Conservation (phyloP, 202 grass and related monocot genomes). For the Carex sylvatica region DNA sequence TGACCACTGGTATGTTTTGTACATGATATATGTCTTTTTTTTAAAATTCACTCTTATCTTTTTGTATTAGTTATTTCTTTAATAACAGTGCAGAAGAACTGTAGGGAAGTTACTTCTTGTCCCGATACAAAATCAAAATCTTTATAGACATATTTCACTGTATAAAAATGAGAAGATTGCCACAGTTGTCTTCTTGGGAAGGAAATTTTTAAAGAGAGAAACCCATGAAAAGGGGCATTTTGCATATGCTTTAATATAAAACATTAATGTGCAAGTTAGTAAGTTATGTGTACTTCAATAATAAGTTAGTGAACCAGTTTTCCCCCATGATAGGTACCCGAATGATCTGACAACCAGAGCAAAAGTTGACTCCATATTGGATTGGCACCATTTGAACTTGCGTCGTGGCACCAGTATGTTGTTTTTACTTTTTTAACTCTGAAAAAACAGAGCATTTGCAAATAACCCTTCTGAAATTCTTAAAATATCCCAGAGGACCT, state of each 20-base stretch:
- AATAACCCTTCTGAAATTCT: background rate
- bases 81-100: background rate
- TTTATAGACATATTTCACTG: background rate
- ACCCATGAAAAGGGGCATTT: background rate
- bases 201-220: background rate
- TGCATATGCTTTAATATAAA: background rate
- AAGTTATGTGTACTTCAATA: background rate
- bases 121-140: background rate
- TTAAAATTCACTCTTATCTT: slow-evolving; percentile 16
- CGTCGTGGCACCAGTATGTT: slow-evolving; percentile 58
- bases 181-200: background rate
- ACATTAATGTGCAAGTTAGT: background rate
- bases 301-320: background rate
- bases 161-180: background rate
- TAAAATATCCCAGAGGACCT: background rate
- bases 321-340: slow-evolving; percentile 51
- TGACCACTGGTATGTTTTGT: slow-evolving; percentile 75
- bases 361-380: slow-evolving; percentile 74
- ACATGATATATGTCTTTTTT: background rate
- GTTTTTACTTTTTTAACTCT: background rate
- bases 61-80: slow-evolving; percentile 19
- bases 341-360: slow-evolving; percentile 70
- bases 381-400: slow-evolving; percentile 93
- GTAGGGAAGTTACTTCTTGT: background rate
- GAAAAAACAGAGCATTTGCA: background rate